Conservation (phyloP, 208 protist genomes). For the Wallacemonas sp. region DNA sequence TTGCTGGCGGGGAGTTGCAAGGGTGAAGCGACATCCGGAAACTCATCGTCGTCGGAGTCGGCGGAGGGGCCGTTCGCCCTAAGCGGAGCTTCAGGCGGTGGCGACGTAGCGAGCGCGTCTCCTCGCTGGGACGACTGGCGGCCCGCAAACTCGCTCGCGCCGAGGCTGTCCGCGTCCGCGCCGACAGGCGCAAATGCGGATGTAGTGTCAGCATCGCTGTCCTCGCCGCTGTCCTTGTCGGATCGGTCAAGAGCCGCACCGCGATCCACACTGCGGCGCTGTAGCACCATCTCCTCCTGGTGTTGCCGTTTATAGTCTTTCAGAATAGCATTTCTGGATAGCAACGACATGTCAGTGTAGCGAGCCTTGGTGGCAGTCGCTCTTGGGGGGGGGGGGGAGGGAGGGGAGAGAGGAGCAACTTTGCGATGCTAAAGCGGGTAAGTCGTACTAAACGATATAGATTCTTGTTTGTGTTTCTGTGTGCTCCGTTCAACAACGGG, state of each 20-base stretch:
- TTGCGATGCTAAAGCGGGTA: too few relatives aligned
- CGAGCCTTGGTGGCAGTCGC: too few relatives aligned
- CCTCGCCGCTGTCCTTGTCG: conserved; percentile 10
- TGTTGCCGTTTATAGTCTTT: conserved; percentile 39
- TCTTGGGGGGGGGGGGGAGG: too few relatives aligned
- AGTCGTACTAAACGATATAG: too few relatives aligned
- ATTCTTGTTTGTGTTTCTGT: too few relatives aligned
- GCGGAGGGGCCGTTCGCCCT: too few relatives aligned
- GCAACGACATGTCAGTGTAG: too few relatives aligned
- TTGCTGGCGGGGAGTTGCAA: not conserved
- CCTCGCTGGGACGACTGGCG: too few relatives aligned
- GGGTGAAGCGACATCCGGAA: conserved; percentile 11
- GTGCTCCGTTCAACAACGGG: too few relatives aligned
- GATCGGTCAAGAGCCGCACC: conserved; percentile 5
- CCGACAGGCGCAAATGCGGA: not conserved
- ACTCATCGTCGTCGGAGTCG: conserved; percentile 18
- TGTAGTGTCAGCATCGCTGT: conserved; percentile 10
- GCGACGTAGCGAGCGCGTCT: too few relatives aligned
- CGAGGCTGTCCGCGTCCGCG: not conserved
- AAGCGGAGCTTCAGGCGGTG: not conserved
- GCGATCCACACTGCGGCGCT: conserved; percentile 5
- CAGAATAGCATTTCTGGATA: conserved; percentile 44
- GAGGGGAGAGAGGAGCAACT: too few relatives aligned
- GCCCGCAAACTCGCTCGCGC: not conserved
- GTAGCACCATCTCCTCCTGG: conserved; percentile 17